Evolutionary conservation across 768 basidiomycete species (phyloP).

Genomic region (Boletellus emodensis): DNA sequence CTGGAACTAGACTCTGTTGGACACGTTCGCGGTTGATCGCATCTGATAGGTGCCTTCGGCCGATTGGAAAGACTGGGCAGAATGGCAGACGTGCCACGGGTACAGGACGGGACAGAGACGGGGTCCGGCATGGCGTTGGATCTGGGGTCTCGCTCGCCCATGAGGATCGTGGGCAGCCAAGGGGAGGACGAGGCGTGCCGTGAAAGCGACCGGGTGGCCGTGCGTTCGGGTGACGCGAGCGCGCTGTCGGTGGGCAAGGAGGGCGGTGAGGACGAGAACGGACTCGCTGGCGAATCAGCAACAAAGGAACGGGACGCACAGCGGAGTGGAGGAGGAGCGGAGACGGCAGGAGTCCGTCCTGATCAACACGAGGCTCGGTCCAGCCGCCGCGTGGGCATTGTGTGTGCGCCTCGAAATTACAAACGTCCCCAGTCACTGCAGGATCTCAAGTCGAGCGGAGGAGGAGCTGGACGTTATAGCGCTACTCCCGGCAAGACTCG

Average conservation of each 20-base stretch:
- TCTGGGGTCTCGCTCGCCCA: slow-evolving; percentile 19
- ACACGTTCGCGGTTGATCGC: neutral
- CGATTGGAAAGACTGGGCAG: neutral
- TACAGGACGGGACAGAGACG: neutral
- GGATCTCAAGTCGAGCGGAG: slow-evolving; percentile 22
- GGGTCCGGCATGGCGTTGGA: neutral
- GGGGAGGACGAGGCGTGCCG: slow-evolving; percentile 24
- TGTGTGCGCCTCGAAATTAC: slow-evolving; percentile 34
- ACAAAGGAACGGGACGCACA: neutral
- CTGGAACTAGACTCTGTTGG: neutral
- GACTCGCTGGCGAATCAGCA: slow-evolving; percentile 6
- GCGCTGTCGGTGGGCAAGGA: slow-evolving; percentile 12
- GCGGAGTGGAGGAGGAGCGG: slow-evolving; percentile 19
- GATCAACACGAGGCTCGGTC: slow-evolving; percentile 37
- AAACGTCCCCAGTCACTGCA: slow-evolving; percentile 31
- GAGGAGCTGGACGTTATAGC: slow-evolving; percentile 6
- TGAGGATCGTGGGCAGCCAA: slow-evolving; percentile 22
- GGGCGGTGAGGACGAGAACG: neutral
- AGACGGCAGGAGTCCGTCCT: slow-evolving; percentile 14
- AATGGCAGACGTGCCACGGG: slow-evolving; percentile 5
- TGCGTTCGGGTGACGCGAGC: slow-evolving; percentile 20
- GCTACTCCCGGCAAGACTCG: slow-evolving; percentile 8
- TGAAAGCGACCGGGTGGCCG: slow-evolving; percentile 16
- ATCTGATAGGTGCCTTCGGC: slow-evolving; percentile 4
- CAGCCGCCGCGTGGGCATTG: slow-evolving; percentile 41